Base-by-base conservation (phyloP, 1,284 basidiomycete genomes). In the Sanghuangporus baumii region DNA sequence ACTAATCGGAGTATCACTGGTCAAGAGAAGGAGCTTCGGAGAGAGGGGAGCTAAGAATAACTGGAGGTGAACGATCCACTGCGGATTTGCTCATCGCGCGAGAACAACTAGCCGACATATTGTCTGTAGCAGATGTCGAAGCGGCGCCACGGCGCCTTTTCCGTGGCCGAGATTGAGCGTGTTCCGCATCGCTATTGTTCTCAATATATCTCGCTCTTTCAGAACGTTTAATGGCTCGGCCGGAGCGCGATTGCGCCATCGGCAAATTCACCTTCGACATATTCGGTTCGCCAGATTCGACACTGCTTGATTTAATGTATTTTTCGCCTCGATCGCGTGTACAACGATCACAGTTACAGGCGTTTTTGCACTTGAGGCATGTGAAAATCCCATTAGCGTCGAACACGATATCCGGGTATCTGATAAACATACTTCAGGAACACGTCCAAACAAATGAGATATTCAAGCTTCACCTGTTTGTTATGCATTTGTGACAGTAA, bases 401-500 rank as follows among this genome's bases (percentile, higher is more conserved):
- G 46, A 58, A 58, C 11, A 31, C 20, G 1, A 58, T 47, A 7
- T 31, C 40, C 23, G 57, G 57, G 26, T 48, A 48, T 20, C 57
- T 58, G 16, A 34, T 16, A 58, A 34, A 3, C 3, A 14, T 9
- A 46, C 20, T 9, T 37, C 37, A 16, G 8, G 34, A 18, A 6
- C 18, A 47, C 2, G 34, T 31, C 14, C 8, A 26, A 20, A 16
- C 14, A 12, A 6, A 54, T 12, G 2, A 14, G 18, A 54, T 9
- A 23, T 31, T 7, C 5, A n/a, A 20, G 18, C 31, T 6, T 6
- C 47, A 48, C 57, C 57, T 58, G 18, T 5, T 1, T 23, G 23
- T 47, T 7, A 58, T 47, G 41, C 57, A 58, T 34, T n/a, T 58
- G 16, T 36, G 40, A 47, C 57, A 58, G 31, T 58, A 58, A 3